phyloP scores from a whole-genome alignment of 306 rosid species.

The Carpinus viminea region DNA sequence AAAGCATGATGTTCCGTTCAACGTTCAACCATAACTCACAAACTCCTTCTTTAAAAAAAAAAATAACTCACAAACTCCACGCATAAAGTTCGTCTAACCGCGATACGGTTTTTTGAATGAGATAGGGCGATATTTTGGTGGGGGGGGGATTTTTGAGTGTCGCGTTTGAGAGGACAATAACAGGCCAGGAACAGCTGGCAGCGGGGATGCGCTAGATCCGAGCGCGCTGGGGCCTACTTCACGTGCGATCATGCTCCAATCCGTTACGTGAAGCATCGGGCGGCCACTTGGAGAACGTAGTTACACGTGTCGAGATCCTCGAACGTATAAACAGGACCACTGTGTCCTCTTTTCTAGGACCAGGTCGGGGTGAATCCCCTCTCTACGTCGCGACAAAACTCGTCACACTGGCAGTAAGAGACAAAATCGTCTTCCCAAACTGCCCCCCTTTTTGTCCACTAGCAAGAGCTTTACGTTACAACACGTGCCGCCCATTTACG shows the following conservation, averaged over 20 bases:
- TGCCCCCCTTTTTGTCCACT: constrained; percentile 33
- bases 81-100: neutral
- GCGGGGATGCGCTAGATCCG: constrained; percentile 24
- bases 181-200: constrained; percentile 40
- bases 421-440: constrained; percentile 16
- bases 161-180: constrained; percentile 33
- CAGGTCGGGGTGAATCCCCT: constrained; percentile 32
- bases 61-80: constrained; percentile 12
- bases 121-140: neutral
- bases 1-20: constrained; percentile 20
- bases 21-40: constrained; percentile 19
- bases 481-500: constrained; percentile 30
- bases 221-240: constrained; percentile 39
- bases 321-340: constrained; percentile 53
- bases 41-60: too few species aligned
- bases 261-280: neutral
- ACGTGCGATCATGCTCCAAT: constrained; percentile 43
- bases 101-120: neutral
- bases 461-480: neutral
- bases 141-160: neutral
- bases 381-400: constrained; percentile 46
- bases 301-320: constrained; percentile 34
- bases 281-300: constrained; percentile 21
- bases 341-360: constrained; percentile 36
- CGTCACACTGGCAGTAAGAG: neutral